Evolutionary conservation across 73 alveolate genomes (phyloP).

Genomic region (Paramecium sonneborni): DNA sequence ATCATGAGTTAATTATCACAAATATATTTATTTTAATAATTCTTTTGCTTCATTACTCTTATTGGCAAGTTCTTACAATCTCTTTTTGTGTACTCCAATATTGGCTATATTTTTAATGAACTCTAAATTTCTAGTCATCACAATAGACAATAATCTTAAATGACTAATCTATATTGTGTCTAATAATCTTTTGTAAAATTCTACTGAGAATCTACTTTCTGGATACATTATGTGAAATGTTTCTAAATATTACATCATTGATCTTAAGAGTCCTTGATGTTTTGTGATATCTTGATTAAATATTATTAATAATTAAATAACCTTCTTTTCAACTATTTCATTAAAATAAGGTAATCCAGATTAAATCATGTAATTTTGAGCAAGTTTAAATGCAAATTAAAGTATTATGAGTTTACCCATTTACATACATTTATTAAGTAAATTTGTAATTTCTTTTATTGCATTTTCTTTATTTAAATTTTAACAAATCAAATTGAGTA

Average conservation of each 20-base stretch:
- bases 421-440: neutral
- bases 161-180: neutral
- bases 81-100: neutral
- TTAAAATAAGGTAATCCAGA: neutral
- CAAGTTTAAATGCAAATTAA: neutral
- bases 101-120: neutral
- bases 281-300: neutral
- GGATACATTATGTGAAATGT: neutral
- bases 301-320: neutral
- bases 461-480: neutral
- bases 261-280: neutral
- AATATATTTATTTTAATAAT: neutral
- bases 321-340: neutral
- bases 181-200: neutral
- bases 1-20: slow-evolving; percentile 19
- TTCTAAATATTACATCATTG: neutral
- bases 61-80: neutral
- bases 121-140: neutral
- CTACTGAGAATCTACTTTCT: neutral
- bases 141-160: neutral
- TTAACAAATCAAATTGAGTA: neutral
- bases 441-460: neutral
- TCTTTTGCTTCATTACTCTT: neutral
- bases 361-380: neutral
- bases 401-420: neutral